Evolutionary conservation across 164 flowering plant species (phyloP).

Genomic region (Kingdonia uniflora): DNA sequence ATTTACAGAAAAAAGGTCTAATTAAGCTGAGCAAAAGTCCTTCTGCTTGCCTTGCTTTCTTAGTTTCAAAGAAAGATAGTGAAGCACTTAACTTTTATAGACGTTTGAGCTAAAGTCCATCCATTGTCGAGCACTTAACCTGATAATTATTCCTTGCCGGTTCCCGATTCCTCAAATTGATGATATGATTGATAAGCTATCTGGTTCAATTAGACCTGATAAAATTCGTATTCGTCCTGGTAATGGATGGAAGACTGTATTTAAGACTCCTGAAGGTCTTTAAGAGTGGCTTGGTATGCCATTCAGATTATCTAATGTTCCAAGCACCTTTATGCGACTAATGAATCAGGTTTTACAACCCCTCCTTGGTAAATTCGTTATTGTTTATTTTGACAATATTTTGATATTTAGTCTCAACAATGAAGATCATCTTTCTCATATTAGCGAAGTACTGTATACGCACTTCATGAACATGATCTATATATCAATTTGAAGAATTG

Average conservation of each 20-base stretch:
- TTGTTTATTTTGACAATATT: conserved; percentile 1
- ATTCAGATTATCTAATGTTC: neutral
- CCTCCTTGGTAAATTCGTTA: conserved; percentile 2
- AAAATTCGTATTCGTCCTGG: no score
- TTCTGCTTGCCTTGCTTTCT: no score
- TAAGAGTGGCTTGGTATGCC: neutral
- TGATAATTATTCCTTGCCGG: no score
- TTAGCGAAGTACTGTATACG: neutral
- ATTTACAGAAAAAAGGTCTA: neutral
- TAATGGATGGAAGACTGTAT: no score
- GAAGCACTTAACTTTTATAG: no score
- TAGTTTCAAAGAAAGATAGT: no score
- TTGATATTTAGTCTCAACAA: neutral
- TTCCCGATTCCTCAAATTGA: no score
- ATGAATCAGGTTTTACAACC: conserved; percentile 5
- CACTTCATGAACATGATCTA: neutral
- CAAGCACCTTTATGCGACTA: conserved; percentile 2
- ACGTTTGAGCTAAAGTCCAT: no score
- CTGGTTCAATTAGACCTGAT: no score
- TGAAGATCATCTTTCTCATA: neutral
- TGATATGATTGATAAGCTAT: no score
- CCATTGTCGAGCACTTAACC: no score
- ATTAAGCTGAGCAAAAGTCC: neutral
- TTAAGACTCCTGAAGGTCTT: neutral
- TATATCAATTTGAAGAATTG: neutral